These are phyloP conservation scores for Myriosclerotinia scirpicola DNA, from an alignment of 2,329 filamentous ascomycete species.

Conservation along the genomic window DNA sequence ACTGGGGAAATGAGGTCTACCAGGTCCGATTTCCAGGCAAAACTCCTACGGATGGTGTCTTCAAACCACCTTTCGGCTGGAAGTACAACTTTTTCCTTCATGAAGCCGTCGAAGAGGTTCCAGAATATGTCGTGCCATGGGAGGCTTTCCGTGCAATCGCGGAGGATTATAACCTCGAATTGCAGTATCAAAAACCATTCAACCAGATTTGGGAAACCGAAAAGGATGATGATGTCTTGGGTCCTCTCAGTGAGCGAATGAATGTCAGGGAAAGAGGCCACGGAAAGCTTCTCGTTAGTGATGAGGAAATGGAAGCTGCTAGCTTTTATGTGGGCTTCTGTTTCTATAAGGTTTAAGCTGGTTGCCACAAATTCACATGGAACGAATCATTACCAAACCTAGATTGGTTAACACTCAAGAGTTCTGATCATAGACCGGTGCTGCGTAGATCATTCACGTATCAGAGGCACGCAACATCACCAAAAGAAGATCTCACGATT, in stretches of 20 bases:
- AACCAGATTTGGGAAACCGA: conserved; percentile 89
- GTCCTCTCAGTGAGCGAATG: conserved; percentile 92
- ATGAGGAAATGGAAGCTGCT: conserved; percentile 90
- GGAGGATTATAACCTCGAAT: conserved; percentile 93
- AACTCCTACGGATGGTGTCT: conserved; percentile 82
- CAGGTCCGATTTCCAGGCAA: conserved; percentile 82
- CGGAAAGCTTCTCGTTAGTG: conserved; percentile 65
- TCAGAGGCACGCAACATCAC: too few relatives aligned
- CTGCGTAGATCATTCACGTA: too few relatives aligned
- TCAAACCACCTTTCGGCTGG: conserved; percentile 94
- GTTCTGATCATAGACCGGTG: too few relatives aligned
- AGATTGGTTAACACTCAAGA: too few relatives aligned
- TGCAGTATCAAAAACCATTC: conserved; percentile 92
- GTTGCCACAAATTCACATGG: background rate
- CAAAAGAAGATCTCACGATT: too few relatives aligned
- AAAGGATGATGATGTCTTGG: conserved; percentile 78
- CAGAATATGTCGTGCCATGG: conserved; percentile 98
- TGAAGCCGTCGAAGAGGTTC: conserved; percentile 93
- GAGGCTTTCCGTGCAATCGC: conserved; percentile 93
- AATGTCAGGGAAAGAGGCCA: conserved; percentile 74
- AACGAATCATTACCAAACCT: too few relatives aligned
- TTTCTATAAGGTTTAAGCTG: conserved; percentile 82
- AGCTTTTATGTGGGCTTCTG: conserved; percentile 93
- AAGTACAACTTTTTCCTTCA: conserved; percentile 96
- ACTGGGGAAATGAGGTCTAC: conserved; percentile 95